Base-by-base conservation (phyloP, 192 early-diverging fungal species). In the Entomortierella lignicola region DNA sequence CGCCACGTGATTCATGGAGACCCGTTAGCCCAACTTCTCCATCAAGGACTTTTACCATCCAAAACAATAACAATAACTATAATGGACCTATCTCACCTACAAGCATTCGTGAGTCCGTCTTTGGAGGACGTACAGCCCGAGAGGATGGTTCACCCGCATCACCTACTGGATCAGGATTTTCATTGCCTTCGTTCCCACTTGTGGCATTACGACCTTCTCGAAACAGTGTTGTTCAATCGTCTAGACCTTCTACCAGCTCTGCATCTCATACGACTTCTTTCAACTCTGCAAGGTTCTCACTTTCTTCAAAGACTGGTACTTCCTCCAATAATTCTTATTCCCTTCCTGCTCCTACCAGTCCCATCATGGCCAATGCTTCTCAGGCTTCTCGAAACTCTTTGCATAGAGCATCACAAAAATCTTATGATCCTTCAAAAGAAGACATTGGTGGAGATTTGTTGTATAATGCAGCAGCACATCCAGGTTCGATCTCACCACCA, bases 21-120 rank as follows among this genome's bases (percentile, higher is more conserved):
- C 52, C 68, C 18, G 31, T 29, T 29, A 58, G 59, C 25, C 62
- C 55, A n/a, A 43, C 62, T 7, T 43, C 55, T 2, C 15, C 47
- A 0, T 23, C 15, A 18, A 57, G 60, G 37, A 20, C 60, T 21
- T 56, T 54, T 11, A 37, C 60, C 0, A 69, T 52, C 37, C 66
- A 69, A 25, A 43, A 25, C 26, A 60, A 66, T 21, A 61, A 50
- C 25, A 48, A 44, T 25, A 32, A 43, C 23, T 48, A 21, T 26
- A 59, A 43, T 26, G 23, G 21, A 17, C 52, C 48, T 8, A 54
- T n/a, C 39, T 18, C 64, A 56, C 31, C n/a, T n/a, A 66, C 30
- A 20, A 68, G 63, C 34, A 69, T 79, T 10, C 75, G 75, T 0
- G 75, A 79, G 27, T 79, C 75, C 13, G 75, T 79, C 20, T 79